Conservation (phyloP, 139 green algal genomes). For the Chlorella sp. region DNA sequence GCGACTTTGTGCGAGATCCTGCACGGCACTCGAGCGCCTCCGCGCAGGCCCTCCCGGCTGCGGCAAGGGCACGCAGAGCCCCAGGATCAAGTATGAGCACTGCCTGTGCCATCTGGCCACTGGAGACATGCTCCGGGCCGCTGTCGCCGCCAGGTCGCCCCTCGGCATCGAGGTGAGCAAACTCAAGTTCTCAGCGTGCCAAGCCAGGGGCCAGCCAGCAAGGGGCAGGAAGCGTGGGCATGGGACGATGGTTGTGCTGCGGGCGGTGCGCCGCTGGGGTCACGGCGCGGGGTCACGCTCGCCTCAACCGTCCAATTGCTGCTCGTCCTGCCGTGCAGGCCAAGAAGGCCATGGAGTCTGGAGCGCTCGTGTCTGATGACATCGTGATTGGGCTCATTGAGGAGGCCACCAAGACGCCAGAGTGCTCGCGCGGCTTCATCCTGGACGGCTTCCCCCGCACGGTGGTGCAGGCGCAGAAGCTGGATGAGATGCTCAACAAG, state of each 20-base stretch:
- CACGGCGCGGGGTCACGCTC: neutral
- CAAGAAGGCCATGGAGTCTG: conserved; percentile 95
- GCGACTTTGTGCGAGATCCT: no score
- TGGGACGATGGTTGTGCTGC: neutral
- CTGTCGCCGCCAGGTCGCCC: conserved; percentile 71
- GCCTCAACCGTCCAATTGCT: neutral
- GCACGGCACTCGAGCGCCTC: no score
- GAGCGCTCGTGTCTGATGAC: conserved; percentile 90
- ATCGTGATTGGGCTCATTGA: conserved; percentile 96
- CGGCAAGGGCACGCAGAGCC: conserved; percentile 92
- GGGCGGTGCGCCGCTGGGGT: neutral
- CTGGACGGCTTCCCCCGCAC: conserved; percentile 92
- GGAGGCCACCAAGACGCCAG: conserved; percentile 78
- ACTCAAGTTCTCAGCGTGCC: neutral
- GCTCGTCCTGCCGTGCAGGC: conserved; percentile 42
- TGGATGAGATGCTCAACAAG: conserved; percentile 89
- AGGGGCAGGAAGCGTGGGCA: neutral
- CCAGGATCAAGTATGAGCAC: conserved; percentile 91
- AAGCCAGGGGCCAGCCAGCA: neutral
- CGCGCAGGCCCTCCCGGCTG: conserved; percentile 77
- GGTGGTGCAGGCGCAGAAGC: conserved; percentile 72
- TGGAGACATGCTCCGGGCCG: conserved; percentile 91
- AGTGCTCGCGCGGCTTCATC: conserved; percentile 94
- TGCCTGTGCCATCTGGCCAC: conserved; percentile 98
- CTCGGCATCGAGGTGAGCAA: conserved; percentile 64